A percentile compares a stretch with the other conserved stretches of the same genome.
These are phyloP conservation scores for Powellomyces hirtus DNA, from an alignment of 192 early-diverging fungal genomes.

Conservation along the genomic window DNA sequence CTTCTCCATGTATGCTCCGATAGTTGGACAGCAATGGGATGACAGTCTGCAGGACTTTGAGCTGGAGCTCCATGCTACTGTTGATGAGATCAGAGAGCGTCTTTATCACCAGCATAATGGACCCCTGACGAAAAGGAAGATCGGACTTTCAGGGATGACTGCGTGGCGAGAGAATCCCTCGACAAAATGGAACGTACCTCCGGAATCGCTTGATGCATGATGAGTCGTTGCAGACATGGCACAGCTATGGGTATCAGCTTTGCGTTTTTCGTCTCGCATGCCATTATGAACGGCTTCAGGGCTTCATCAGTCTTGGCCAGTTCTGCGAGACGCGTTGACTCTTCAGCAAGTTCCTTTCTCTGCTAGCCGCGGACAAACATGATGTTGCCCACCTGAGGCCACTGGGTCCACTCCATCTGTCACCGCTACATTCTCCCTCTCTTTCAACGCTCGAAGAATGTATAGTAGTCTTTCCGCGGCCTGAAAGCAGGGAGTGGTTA, in stretches of 20 bases:
- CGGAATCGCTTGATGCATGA: conserved; percentile 72
- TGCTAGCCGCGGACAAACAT: neutral
- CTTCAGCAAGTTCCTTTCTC: neutral
- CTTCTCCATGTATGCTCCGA: conserved; percentile 69
- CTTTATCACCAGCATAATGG: conserved; percentile 63
- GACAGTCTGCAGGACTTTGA: conserved; percentile 91
- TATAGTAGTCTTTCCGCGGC: conserved; percentile 65
- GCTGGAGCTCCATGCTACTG: conserved; percentile 79
- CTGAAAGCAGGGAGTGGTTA: conserved; percentile 39
- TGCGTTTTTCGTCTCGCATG: conserved; percentile 80
- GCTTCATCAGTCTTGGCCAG: conserved; percentile 76
- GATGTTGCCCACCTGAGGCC: conserved; percentile 2
- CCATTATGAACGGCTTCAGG: conserved; percentile 79
- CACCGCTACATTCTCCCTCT: conserved; percentile 43
- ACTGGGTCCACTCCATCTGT: conserved; percentile 38
- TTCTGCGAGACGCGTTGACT: conserved; percentile 41
- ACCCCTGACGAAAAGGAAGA: conserved; percentile 27
- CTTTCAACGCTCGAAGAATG: conserved; percentile 57
- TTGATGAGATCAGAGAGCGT: conserved; percentile 68
- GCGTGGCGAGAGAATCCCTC: neutral
- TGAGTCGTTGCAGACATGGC: conserved; percentile 77
- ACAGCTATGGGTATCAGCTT: conserved; percentile 80
- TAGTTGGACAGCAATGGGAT: conserved; percentile 87
- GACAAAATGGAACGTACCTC: conserved; percentile 45
- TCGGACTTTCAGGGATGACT: no score